Base-by-base conservation (phyloP, 139 green algal species). In the Diplosphaera chodatii region DNA sequence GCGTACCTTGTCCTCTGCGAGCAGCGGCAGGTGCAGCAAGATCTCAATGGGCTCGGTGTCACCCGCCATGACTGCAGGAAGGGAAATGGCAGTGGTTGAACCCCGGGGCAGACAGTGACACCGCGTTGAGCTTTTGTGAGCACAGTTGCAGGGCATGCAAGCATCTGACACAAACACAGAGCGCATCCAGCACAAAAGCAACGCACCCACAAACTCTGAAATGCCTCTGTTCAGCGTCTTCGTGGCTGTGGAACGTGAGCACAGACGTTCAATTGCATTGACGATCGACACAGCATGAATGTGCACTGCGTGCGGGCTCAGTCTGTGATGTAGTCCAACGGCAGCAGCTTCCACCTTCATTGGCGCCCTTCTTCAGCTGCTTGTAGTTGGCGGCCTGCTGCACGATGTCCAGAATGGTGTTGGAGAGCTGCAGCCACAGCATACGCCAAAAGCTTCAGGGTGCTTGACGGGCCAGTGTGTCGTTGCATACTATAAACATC, bases 11-110 rank as follows among this genome's bases (percentile, higher is more conserved):
- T 99, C 95, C 81, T 99, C 95, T 27, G 95, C 95, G 62, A 99
- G 89, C 55, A 99, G 85, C 10, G 95, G 95, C 70, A 99, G 82
- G 79, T 99, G 95, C n/a, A 99, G 88, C 71, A 99, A 82, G 78
- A 99, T 99, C 78, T 99, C 95, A 31, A 99, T 93, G 30, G 95
- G 95, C 81, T 99, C 95, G 21, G 95, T 96, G 79, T 99, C 95
- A 10, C 95, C 95, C 13, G 95, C 95, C 92, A 99, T 96, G 1
- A 99, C 90, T 29, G 48, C 48, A 25, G 3, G 8, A 5, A 18
- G 3, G 16, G 13, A 23, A 59, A 59, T 27, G 8, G 37, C 87
- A 66, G 13, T 48, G 37, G 37, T 8, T 48, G 37, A 48, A 13
- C 13, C 37, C 13, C 37, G 13, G 8, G 37, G 10, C 37, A 13